Percentiles rank a stretch among this genome's conserved stretches.
Evolutionary conservation across 345 rosid genomes (phyloP).

Genomic region (Ceriops decandra): DNA sequence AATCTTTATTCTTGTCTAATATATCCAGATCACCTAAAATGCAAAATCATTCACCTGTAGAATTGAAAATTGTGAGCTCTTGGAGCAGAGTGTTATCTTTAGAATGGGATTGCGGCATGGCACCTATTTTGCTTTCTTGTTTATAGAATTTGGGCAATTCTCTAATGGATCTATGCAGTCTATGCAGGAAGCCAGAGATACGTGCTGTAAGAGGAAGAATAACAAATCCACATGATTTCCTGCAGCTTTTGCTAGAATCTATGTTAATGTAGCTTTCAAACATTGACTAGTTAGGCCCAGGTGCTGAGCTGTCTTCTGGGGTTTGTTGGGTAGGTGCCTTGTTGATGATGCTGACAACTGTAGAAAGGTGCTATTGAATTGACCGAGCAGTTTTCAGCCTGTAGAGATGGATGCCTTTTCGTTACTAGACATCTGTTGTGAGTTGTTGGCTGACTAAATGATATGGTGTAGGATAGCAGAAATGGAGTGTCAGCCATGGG

Average conservation of each 20-base stretch:
- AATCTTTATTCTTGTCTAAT: neutral
- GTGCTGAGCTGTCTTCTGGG: constrained; percentile 3
- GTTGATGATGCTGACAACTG: neutral
- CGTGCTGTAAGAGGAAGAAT: neutral
- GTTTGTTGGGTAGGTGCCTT: neutral
- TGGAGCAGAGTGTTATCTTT: neutral
- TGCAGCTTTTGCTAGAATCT: constrained; percentile 5
- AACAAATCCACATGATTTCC: neutral
- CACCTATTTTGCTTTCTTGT: neutral
- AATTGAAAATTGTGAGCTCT: neutral
- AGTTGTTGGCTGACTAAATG: neutral
- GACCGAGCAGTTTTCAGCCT: constrained; percentile 2
- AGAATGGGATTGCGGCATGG: neutral
- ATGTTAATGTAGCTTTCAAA: constrained; percentile 14
- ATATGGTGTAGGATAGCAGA: neutral
- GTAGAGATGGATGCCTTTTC: neutral
- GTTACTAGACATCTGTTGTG: neutral
- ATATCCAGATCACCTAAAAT: neutral
- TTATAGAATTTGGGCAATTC: constrained; percentile 11
- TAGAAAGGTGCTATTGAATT: neutral
- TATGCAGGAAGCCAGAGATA: constrained; percentile 13
- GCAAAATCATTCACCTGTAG: neutral
- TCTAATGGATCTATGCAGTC: constrained; percentile 8
- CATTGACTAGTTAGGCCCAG: constrained; percentile 10
- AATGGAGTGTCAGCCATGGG: neutral